These are phyloP conservation scores for Papiliotrema terrestris DNA, from an alignment of 1,284 basidiomycete genomes.

Conservation along the genomic window DNA sequence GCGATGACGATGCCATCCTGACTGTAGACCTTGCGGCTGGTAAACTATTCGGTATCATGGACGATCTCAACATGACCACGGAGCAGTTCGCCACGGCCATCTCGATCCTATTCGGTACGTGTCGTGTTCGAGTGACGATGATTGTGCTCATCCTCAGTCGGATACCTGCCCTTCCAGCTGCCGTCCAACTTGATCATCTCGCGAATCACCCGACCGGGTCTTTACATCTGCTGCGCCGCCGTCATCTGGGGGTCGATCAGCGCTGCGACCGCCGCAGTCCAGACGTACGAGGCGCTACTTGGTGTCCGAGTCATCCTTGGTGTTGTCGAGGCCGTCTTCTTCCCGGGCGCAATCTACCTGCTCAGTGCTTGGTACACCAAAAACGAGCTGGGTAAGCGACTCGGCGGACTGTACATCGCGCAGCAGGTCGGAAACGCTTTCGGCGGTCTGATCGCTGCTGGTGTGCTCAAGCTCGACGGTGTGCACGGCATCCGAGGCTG, in stretches of 20 bases:
- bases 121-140: not conserved
- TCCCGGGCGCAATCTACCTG: conserved; percentile 33
- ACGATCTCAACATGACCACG: conserved; percentile 24
- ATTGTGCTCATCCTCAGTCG: conserved; percentile 13
- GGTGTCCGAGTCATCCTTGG: conserved; percentile 36
- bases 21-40: conserved; percentile 16
- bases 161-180: conserved; percentile 43
- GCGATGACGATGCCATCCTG: too few species aligned
- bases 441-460: conserved; percentile 35
- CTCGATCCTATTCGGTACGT: conserved; percentile 40
- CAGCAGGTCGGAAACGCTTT: conserved; percentile 42
- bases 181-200: conserved; percentile 41
- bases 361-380: conserved; percentile 37
- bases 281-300: conserved; percentile 24
- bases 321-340: conserved; percentile 33
- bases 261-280: conserved; percentile 28
- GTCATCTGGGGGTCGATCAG: conserved; percentile 40
- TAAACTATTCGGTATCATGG: conserved; percentile 20
- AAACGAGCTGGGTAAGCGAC: conserved; percentile 29
- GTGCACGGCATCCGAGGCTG: conserved; percentile 25
- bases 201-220: conserved; percentile 25
- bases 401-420: conserved; percentile 32
- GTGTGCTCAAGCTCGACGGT: conserved; percentile 28
- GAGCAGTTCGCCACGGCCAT: conserved; percentile 40
- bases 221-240: conserved; percentile 19